Percentiles rank a stretch among this genome's conserved stretches.
These are phyloP conservation scores for Zygosaccharomyces lentus DNA, from an alignment of 805 yeast species.

Conservation along the genomic window DNA sequence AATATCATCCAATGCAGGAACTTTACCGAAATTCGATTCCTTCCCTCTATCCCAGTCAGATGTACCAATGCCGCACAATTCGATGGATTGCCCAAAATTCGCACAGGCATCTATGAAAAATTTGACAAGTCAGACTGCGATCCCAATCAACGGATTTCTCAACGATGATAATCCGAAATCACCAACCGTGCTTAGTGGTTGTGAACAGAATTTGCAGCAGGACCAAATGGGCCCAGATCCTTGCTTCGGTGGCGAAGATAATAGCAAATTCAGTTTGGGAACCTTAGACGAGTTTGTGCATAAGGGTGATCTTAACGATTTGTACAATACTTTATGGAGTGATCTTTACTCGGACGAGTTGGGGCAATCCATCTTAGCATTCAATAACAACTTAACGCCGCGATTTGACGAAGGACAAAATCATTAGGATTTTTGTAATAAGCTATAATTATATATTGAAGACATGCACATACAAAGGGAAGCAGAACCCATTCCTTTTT, in stretches of 20 bases:
- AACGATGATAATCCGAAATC: not conserved
- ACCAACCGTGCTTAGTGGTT: not conserved
- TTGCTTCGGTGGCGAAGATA: not conserved
- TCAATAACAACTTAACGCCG: not conserved
- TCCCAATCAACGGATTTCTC: not conserved
- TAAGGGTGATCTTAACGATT: constrained; percentile 28
- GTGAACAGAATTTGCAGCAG: not conserved
- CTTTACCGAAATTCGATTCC: not conserved
- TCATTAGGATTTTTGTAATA: not conserved
- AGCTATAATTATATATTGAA: too few species aligned
- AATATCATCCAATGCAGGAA: constrained; percentile 3
- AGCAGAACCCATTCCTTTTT: too few species aligned
- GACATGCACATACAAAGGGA: not conserved
- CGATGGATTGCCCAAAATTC: not conserved
- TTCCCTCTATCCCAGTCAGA: not conserved
- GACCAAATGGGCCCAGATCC: not conserved
- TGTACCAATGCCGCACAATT: not conserved
- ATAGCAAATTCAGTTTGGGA: constrained; percentile 21
- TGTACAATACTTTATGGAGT: constrained; percentile 31
- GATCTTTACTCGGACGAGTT: constrained; percentile 16
- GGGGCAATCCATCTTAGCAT: constrained; percentile 6
- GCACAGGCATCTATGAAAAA: not conserved
- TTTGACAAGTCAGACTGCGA: not conserved
- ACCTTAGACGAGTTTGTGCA: constrained; percentile 33
- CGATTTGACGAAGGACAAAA: not conserved